Percentiles rank a stretch among this genome's conserved stretches.
These are phyloP conservation scores for Saccharum hybrid DNA, from an alignment of 202 grass and related monocot genomes.

Conservation along the genomic window DNA sequence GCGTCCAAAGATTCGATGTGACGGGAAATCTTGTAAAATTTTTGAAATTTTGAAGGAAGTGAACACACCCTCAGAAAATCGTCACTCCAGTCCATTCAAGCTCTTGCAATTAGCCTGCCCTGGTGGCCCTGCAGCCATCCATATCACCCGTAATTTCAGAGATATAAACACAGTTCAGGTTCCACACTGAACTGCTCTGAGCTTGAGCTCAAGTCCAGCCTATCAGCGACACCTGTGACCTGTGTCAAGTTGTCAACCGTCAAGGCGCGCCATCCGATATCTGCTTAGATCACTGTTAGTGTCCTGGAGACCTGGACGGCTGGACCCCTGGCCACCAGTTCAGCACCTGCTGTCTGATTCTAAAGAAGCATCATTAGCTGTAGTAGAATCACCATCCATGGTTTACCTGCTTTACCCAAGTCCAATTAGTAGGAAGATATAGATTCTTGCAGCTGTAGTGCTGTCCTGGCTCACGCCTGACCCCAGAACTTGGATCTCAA, in stretches of 20 bases:
- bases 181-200: background rate
- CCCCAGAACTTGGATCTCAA: slow-evolving; percentile 31
- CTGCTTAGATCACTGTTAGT: slow-evolving; percentile 18
- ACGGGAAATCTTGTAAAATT: no score
- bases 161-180: background rate
- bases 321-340: background rate
- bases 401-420: background rate
- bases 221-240: background rate
- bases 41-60: no score
- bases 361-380: slow-evolving; percentile 28
- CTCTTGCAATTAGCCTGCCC: background rate
- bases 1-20: no score
- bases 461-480: background rate
- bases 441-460: slow-evolving; percentile 8
- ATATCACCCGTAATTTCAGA: background rate
- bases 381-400: slow-evolving; percentile 15
- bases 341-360: slow-evolving; percentile 11
- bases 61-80: background rate
- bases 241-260: background rate
- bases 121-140: background rate
- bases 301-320: background rate
- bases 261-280: slow-evolving; percentile 1
- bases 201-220: background rate
- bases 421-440: background rate
- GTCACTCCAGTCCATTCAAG: slow-evolving; percentile 8